Percentiles rank a stretch among this genome's conserved stretches.
These are phyloP conservation scores for Geotrichum cucujoidarum DNA, from an alignment of 1,139 yeast species.

Conservation along the genomic window DNA sequence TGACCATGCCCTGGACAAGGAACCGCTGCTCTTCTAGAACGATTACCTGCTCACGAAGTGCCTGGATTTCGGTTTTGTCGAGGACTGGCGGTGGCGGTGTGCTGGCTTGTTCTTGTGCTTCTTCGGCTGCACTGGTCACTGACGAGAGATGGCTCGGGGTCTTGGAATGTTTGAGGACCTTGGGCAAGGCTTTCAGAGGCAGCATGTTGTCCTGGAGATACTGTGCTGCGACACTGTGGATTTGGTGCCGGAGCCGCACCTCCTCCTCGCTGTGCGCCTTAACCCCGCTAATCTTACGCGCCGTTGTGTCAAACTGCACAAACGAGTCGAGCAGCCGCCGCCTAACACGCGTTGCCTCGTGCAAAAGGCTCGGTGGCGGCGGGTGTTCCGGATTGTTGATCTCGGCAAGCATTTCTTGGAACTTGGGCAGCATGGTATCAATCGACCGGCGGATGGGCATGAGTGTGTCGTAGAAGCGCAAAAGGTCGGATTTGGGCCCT, in stretches of 20 bases:
- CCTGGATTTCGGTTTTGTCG: slow-evolving; percentile 46
- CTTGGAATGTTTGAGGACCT: slow-evolving; percentile 34
- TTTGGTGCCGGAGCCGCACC: slow-evolving; percentile 42
- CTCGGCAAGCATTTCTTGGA: slow-evolving; percentile 38
- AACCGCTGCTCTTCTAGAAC: slow-evolving; percentile 81
- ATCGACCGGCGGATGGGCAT: slow-evolving; percentile 31
- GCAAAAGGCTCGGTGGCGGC: slow-evolving; percentile 32
- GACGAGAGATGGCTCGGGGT: slow-evolving; percentile 18
- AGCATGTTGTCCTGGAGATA: slow-evolving; percentile 54
- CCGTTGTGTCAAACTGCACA: slow-evolving; percentile 42
- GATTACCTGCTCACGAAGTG: slow-evolving; percentile 68
- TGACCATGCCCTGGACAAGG: slow-evolving; percentile 59
- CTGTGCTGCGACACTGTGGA: slow-evolving; percentile 44
- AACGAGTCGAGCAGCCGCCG: slow-evolving; percentile 43
- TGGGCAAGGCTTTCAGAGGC: slow-evolving; percentile 49
- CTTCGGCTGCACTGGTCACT: not conserved
- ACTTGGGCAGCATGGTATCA: slow-evolving; percentile 40
- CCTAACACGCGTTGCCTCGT: slow-evolving; percentile 41
- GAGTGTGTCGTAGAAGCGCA: slow-evolving; percentile 20
- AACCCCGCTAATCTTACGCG: slow-evolving; percentile 39
- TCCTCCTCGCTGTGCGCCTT: slow-evolving; percentile 39
- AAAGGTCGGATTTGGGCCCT: slow-evolving; percentile 27
- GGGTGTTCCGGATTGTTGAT: slow-evolving; percentile 34
- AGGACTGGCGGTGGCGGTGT: not conserved
- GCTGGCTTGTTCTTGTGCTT: not conserved